A percentile compares a stretch with the other conserved stretches of the same genome.
These are phyloP conservation scores for Penicillium vulpinum DNA, from an alignment of 2,329 filamentous ascomycete genomes.

Conservation along the genomic window DNA sequence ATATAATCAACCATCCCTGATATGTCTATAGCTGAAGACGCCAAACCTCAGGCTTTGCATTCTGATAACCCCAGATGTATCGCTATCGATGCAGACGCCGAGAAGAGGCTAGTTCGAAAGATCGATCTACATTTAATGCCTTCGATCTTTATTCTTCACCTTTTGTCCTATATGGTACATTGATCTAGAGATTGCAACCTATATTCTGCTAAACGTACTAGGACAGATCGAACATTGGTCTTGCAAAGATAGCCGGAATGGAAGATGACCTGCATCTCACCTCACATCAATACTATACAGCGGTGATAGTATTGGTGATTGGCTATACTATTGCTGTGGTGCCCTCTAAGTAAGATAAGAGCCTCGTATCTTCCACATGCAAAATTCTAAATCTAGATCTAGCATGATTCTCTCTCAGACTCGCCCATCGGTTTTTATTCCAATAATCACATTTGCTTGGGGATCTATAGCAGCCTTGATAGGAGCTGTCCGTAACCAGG, in stretches of 20 bases:
- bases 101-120: conserved; percentile 4
- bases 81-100: background rate
- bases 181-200: background rate
- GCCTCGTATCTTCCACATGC: background rate
- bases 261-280: background rate
- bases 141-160: conserved; percentile 3
- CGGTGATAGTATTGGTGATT: conserved; percentile 6
- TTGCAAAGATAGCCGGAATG: conserved; percentile 8
- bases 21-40: background rate
- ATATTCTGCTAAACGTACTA: background rate
- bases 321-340: conserved; percentile 5
- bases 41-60: background rate
- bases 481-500: background rate
- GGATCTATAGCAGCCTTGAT: conserved; percentile 1
- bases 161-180: conserved; percentile 6
- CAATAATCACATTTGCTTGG: conserved; percentile 4
- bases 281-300: conserved; percentile 5
- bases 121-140: conserved; percentile 8
- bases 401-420: conserved; percentile 6
- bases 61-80: background rate
- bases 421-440: conserved; percentile 5
- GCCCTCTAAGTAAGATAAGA: background rate
- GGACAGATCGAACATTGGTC: conserved; percentile 8
- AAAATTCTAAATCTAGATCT: background rate
- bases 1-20: background rate